Evolutionary conservation across 495 filamentous ascomycete species (phyloP), one percentile per base, ranked within the genome.

Genomic region (Penicillium soppii): DNA sequence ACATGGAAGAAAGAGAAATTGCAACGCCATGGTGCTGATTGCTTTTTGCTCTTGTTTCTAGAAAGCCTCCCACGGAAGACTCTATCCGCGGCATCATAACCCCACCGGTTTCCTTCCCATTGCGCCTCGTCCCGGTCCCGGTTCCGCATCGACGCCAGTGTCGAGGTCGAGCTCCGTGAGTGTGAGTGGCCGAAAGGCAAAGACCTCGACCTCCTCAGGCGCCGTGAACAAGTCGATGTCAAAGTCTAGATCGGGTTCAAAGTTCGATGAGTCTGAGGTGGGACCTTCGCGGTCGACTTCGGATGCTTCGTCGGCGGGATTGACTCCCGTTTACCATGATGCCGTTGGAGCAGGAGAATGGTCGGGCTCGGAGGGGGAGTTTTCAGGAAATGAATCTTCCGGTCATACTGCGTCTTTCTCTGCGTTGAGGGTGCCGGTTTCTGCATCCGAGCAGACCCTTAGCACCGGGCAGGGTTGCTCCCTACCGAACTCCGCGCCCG

Each of bases 71-170:
- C 20, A 62, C 43, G 67, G 54, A 43, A 68, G 63, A 61, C 54
- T 63, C 17, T 61, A 62, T 50, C 54, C 65, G 20, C 65, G 67
- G 43, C 58, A 66, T 19, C 59, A 53, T 36, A 52, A 56, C 29
- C 47, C 59, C n/a, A 45, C 54, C 40, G 61, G 62, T 10, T 71
- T 71, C 53, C 57, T 68, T 15, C 68, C 70, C 15, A 71, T 73
- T 47, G 70, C 70, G 15, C 70, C 70, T 27, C 63, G 70, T 50
- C 70, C 67, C 10, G 13, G 43, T 10, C 20, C 20, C 29, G 38
- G 29, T 23, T 47, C 57, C 19, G 57, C 45, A 29, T 60, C 57
- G 17, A 36, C 54, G 21, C 3, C 29, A 12, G 29, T 32, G 32
- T 39, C 27, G 42, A 44, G 43, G 36, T 61, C 47, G 47, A 36